These are phyloP conservation scores for Groenewaldozyma sp. DNA, from an alignment of 1,139 yeast species.

Conservation along the genomic window DNA sequence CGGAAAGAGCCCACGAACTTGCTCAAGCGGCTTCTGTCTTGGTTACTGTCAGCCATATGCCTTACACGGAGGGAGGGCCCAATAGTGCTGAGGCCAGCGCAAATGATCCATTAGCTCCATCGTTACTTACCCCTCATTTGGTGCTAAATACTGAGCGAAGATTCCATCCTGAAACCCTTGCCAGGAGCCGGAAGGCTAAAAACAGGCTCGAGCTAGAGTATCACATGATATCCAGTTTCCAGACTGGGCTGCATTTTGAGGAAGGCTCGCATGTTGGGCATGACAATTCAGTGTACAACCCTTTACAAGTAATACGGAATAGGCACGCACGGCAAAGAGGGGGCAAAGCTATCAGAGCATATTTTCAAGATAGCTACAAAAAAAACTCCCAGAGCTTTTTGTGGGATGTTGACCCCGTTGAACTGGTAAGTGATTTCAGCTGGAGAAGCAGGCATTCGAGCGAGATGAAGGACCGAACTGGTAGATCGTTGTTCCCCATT, in stretches of 20 bases:
- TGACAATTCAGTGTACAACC: constrained; percentile 42
- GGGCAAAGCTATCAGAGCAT: constrained; percentile 8
- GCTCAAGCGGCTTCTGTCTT: constrained; percentile 1
- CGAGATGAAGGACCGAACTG: constrained; percentile 45
- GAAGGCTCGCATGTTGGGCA: constrained; percentile 2
- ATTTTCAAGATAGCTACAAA: constrained; percentile 5
- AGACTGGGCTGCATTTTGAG: constrained; percentile 12
- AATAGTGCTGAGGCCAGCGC: neutral
- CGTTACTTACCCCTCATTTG: no score
- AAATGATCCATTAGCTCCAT: neutral
- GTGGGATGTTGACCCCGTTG: constrained; percentile 67
- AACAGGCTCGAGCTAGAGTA: constrained; percentile 45
- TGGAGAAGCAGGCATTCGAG: constrained; percentile 49
- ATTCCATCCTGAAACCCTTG: constrained; percentile 26
- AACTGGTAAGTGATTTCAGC: constrained; percentile 47
- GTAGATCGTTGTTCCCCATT: constrained; percentile 50
- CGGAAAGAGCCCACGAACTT: neutral
- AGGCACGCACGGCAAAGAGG: constrained; percentile 31
- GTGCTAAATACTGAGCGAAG: no score
- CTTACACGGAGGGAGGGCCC: neutral
- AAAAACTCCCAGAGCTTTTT: constrained; percentile 11
- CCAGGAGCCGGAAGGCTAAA: constrained; percentile 47
- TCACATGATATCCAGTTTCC: constrained; percentile 37
- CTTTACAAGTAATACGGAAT: constrained; percentile 69
- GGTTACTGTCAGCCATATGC: neutral